Evolutionary conservation across 2,329 filamentous ascomycete species (phyloP), one percentile per base, ranked within the genome.

Genomic region (Juglanconis sp.): DNA sequence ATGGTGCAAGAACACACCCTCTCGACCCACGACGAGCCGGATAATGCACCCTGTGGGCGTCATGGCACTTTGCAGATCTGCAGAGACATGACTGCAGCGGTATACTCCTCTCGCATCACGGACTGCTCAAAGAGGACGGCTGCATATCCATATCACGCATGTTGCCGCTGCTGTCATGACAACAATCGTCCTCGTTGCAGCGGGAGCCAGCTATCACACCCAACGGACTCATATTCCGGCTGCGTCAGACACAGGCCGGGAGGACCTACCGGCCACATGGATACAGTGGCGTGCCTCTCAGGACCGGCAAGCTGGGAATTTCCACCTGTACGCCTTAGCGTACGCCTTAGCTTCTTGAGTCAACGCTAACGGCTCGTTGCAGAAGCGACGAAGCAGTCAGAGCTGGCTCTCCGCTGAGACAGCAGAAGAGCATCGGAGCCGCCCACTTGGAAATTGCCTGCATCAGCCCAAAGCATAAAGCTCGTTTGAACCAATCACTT

Each of bases 291-390:
- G 40, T 17, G 24, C 17, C 4, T 34, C 24, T 24, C n/a, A 15
- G 32, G 52, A 35, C 36, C 35, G 46, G 42, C 36, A 31, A 38
- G 35, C 9, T 13, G 36, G 24, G 17, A 9, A 13, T 11, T 30
- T 38, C 5, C 36, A 56, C 30, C 52, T 48, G 54, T 48, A 46
- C 50, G 61, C 58, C 30, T 55, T 49, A 38, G 42, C 30, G 55
- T 31, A 24, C 17, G 17, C 17, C 17, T 24, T 24, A 24, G 17
- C 17, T 24, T 9, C 42, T 54, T 36, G 49, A 54, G 58, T 52
- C 31, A 47, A 58, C 61, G 58, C 61, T 61, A 57, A 58, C 61
- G 61, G 61, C 52, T 61, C 38, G 54, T 46, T 63, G 58, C 61
- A 63, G 58, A 38, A 61, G 40, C 51, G 61, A 60, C 40, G 32